Evolutionary conservation across 1,139 yeast species (phyloP), one percentile per base, ranked within the genome.

Genomic region (Yamadazyma triangularis): DNA sequence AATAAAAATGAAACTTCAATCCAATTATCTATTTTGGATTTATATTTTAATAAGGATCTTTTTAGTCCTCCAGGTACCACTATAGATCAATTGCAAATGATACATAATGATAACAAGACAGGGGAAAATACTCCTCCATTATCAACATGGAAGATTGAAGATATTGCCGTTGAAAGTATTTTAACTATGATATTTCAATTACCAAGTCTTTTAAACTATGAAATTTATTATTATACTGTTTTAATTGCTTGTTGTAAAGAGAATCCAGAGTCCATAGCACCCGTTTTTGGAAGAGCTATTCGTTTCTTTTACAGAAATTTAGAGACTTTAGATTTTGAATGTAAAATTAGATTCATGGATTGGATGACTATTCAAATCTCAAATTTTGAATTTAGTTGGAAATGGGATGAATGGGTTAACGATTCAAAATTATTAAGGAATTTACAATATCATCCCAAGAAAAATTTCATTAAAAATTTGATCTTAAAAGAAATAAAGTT

Each of bases 321-420:
- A 34, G 79, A 73, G 24, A 62, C 72, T 2, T 62, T 88, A 35
- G 96, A 89, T 53, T 77, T 77, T 42, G 96, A 88, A 54, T 63
- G 85, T 33, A 74, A 79, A 42, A 70, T 77, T 41, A 68, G 91
- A 39, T 84, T 77, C 44, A 64, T 87, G 49, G 94, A 86, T 55
- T 93, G 98, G 98, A 82, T 93, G 70, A 73, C 95, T 3, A 82
- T 86, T 35, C 98, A 93, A 58, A 74, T 93, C 51, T 83, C 95
- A 45, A 91, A 91, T 55, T 93, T 91, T 57, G 89, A 85, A 39
- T 93, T 87, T 58, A 85, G 91, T 27, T 93, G 99, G 99, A 88
- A 88, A 52, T 91, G 99, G 99, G 80, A 77, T 42, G 98, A 89
- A 56, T 93, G 98, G 98, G 77, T 73, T 26, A 58, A 56, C 2